These are phyloP conservation scores for Hanseniaspora thailandica DNA, from an alignment of 805 yeast species.

Conservation along the genomic window DNA sequence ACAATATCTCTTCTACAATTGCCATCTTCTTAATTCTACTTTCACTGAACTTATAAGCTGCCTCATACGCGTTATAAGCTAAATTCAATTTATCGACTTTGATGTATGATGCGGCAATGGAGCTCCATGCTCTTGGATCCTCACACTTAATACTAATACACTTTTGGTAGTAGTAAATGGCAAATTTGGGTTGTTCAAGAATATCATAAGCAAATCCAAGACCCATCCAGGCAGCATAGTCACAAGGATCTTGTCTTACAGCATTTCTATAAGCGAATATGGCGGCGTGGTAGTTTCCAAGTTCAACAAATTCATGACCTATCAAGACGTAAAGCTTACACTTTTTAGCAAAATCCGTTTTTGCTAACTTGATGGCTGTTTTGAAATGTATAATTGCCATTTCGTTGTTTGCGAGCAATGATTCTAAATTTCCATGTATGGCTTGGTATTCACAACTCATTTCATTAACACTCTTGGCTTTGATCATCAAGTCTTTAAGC, in stretches of 20 bases:
- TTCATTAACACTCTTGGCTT: conserved; percentile 68
- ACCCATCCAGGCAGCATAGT: conserved; percentile 97
- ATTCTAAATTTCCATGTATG: conserved; percentile 84
- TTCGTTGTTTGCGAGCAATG: conserved; percentile 85
- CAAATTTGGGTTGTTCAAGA: conserved; percentile 84
- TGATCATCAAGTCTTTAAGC: conserved; percentile 74
- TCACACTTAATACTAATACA: conserved; percentile 80
- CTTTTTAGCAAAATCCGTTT: conserved; percentile 42
- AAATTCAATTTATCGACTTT: conserved; percentile 48
- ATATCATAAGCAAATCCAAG: conserved; percentile 97
- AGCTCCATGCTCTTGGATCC: conserved; percentile 94
- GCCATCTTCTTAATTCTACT: neutral
- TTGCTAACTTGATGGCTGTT: conserved; percentile 72
- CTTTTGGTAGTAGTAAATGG: conserved; percentile 80
- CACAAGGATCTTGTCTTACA: conserved; percentile 76
- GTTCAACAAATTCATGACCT: conserved; percentile 98
- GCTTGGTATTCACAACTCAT: conserved; percentile 92
- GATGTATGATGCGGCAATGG: conserved; percentile 80
- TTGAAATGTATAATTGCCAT: conserved; percentile 87
- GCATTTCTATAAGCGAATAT: conserved; percentile 91
- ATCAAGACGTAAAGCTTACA: conserved; percentile 87
- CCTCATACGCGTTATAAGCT: conserved; percentile 44
- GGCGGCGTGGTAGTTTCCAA: conserved; percentile 94
- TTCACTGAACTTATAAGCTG: neutral
- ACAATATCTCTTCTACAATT: neutral